Evolutionary conservation across 768 basidiomycete genomes (phyloP).

Genomic region (Mrakia gelida): DNA sequence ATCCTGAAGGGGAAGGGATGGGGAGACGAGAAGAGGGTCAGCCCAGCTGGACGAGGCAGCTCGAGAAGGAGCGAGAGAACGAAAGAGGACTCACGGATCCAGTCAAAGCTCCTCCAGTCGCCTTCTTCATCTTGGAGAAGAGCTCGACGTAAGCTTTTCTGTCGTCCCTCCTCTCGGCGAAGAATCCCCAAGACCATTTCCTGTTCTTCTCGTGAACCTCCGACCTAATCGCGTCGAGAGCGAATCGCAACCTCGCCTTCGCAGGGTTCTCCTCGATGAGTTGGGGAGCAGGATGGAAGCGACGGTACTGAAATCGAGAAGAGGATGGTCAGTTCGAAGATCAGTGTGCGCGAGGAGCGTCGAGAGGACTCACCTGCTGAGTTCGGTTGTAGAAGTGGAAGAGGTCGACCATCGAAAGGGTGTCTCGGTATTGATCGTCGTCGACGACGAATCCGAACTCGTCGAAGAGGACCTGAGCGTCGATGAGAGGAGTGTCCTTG

Average conservation of each 20-base stretch:
- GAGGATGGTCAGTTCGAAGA: too few species aligned
- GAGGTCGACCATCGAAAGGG: conserved; percentile 88
- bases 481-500: conserved; percentile 72
- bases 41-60: not conserved
- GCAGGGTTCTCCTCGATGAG: conserved; percentile 60
- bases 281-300: conserved; percentile 64
- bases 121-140: conserved; percentile 62
- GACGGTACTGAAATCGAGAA: conserved; percentile 61
- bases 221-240: conserved; percentile 68
- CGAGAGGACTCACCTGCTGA: conserved; percentile 34
- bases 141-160: conserved; percentile 76
- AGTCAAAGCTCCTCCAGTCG: conserved; percentile 52
- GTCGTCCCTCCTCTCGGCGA: conserved; percentile 81
- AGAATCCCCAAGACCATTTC: conserved; percentile 89
- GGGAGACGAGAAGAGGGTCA: not conserved
- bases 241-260: conserved; percentile 69
- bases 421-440: conserved; percentile 88
- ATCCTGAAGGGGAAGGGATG: conserved; percentile 35
- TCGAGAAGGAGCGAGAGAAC: not conserved
- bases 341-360: not conserved
- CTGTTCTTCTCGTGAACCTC: conserved; percentile 76
- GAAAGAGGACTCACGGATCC: conserved; percentile 52
- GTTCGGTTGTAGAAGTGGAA: conserved; percentile 86
- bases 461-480: conserved; percentile 80
- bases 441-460: conserved; percentile 90